Evolutionary conservation across 495 filamentous ascomycete species (phyloP), one percentile per base, ranked within the genome.

Genomic region (Talaromyces nanjingensis): DNA sequence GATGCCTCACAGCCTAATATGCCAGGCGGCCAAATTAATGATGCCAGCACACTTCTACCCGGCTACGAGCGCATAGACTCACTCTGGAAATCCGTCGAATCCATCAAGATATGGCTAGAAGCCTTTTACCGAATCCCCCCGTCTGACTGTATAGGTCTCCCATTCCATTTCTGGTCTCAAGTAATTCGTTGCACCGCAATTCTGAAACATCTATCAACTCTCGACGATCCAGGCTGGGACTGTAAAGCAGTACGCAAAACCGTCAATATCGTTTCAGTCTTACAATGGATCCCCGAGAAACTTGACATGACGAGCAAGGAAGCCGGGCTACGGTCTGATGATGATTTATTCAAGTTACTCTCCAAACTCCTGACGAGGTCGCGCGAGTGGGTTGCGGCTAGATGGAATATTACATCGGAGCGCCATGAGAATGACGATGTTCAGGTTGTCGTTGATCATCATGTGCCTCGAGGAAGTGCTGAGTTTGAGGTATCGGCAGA

Each of bases 191-290:
- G 64, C 59, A 47, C 76, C 22, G 72, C 71, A 6, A 61, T 77
- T 6, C 70, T 80, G 61, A 74, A 77, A 47, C 68, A 72, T 5
- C 71, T 80, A 1, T 77, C 76, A 1, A 74, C 69, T 1, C 72
- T 79, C 7, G 59, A 72, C 22, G 71, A 79, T 55, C 75, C 76
- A 53, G 74, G 65, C 1, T 80, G 79, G 77, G 74, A 80, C 63
- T 68, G 67, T 20, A 66, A 71, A 42, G 72, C 68, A 11, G 73
- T 77, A 39, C 71, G 69, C 22, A 71, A 74, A 55, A 73, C 64
- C 22, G 68, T 78, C 1, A 52, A 73, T 62, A 65, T 79, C 1
- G 60, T 70, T 34, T 60, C 61, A 7, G 65, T 69, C 8, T 62
- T 79, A n/a, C 73, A 76, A 20, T 64, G 47, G 12, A 72, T 77